Evolutionary conservation across 2,329 filamentous ascomycete species (phyloP).

Genomic region (Phoma sp.): DNA sequence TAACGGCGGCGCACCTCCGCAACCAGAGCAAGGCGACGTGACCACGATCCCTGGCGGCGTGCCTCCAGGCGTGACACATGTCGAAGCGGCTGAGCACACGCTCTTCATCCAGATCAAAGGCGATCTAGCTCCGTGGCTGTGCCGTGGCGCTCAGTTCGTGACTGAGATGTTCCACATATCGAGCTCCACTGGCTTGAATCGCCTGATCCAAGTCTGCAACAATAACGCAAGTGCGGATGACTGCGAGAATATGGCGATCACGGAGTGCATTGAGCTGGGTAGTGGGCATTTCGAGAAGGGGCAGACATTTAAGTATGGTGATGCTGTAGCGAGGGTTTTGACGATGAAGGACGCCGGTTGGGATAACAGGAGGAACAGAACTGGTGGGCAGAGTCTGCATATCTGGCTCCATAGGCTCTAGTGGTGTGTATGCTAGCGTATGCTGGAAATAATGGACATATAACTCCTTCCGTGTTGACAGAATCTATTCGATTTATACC

Average conservation of each 20-base stretch:
- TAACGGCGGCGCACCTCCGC: constrained; percentile 26
- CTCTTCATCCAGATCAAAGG: constrained; percentile 39
- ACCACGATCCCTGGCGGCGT: constrained; percentile 37
- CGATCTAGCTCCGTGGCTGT: constrained; percentile 41
- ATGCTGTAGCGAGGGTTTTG: constrained; percentile 40
- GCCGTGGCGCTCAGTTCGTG: constrained; percentile 32
- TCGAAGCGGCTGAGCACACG: constrained; percentile 36
- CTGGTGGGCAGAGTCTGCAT: constrained; percentile 36
- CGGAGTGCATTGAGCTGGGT: constrained; percentile 45
- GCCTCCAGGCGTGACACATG: constrained; percentile 34
- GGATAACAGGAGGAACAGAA: constrained; percentile 42
- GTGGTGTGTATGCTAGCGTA: background rate
- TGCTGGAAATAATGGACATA: too few relatives aligned
- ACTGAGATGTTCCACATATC: constrained; percentile 35
- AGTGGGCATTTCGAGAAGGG: constrained; percentile 47
- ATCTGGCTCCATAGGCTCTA: constrained; percentile 40
- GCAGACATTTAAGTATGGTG: constrained; percentile 42
- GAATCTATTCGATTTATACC: too few relatives aligned
- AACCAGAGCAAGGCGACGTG: constrained; percentile 34
- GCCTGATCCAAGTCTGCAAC: constrained; percentile 40
- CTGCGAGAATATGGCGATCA: constrained; percentile 40
- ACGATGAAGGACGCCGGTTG: constrained; percentile 43
- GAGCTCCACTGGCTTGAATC: constrained; percentile 36
- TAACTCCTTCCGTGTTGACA: too few relatives aligned
- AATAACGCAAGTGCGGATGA: constrained; percentile 26